phyloP scores from a whole-genome alignment of 2,329 filamentous ascomycete genomes.

The Fusarium beomiforme region DNA sequence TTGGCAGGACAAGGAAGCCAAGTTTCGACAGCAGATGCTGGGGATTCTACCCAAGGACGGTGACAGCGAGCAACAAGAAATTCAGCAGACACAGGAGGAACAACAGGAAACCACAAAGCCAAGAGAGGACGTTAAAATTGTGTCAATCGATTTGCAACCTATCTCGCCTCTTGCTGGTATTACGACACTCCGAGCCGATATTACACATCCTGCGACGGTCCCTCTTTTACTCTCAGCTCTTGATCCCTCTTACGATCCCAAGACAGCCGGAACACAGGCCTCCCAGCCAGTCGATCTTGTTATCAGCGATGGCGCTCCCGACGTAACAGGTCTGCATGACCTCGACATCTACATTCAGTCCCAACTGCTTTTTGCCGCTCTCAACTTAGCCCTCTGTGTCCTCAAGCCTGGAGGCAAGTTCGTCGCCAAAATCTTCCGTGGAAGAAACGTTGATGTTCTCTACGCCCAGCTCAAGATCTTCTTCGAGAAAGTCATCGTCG shows the following conservation, averaged over 20 bases:
- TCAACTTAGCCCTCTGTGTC: slow-evolving; percentile 93
- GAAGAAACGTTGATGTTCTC: slow-evolving; percentile 92
- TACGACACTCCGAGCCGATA: slow-evolving; percentile 91
- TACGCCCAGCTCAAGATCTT: slow-evolving; percentile 94
- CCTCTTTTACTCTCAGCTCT: slow-evolving; percentile 87
- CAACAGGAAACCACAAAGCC: slow-evolving; percentile 51
- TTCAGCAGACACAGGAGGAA: slow-evolving; percentile 20
- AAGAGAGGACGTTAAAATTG: slow-evolving; percentile 85
- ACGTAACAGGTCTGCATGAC: slow-evolving; percentile 96
- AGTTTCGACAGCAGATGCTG: slow-evolving; percentile 70
- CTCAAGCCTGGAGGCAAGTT: slow-evolving; percentile 94
- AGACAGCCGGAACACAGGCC: slow-evolving; percentile 58
- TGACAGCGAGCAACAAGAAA: slow-evolving; percentile 34
- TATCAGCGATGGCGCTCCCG: slow-evolving; percentile 92
- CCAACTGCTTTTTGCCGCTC: slow-evolving; percentile 90
- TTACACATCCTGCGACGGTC: slow-evolving; percentile 95
- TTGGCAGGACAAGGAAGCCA: slow-evolving; percentile 85
- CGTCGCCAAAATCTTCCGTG: slow-evolving; percentile 97
- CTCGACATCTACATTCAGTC: slow-evolving; percentile 98
- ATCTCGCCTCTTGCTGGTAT: slow-evolving; percentile 95
- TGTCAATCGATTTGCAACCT: slow-evolving; percentile 94
- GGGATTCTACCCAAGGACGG: slow-evolving; percentile 55
- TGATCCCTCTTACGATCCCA: slow-evolving; percentile 73
- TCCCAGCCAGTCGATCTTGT: slow-evolving; percentile 90
- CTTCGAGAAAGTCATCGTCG: slow-evolving; percentile 85